Conservation (phyloP, 1,284 basidiomycete species). For the Inonotus hispidus region DNA sequence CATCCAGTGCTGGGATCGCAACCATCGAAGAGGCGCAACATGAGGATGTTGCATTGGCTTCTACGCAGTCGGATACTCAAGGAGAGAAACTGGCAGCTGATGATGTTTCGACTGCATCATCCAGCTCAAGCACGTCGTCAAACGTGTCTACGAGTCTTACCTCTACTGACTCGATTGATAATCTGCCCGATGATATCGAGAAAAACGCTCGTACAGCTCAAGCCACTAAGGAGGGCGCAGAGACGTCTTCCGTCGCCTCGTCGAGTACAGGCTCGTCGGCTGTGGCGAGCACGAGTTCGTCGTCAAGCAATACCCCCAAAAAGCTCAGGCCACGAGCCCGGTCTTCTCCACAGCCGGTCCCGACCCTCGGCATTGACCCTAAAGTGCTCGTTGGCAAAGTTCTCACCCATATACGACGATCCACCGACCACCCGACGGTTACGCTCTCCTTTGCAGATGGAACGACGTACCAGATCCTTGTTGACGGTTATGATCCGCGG, state of each 20-base stretch:
- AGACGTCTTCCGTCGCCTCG: slow-evolving; percentile 9
- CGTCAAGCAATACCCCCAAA: slow-evolving; percentile 26
- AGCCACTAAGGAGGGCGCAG: background rate
- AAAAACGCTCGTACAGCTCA: background rate
- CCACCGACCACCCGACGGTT: slow-evolving; percentile 48
- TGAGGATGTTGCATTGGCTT: background rate
- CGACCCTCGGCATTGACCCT: slow-evolving; percentile 43
- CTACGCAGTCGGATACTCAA: background rate
- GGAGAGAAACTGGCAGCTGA: background rate
- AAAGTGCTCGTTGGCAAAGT: slow-evolving; percentile 45
- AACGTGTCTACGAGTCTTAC: background rate
- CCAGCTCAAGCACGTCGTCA: slow-evolving; percentile 1
- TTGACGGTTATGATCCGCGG: slow-evolving; percentile 55
- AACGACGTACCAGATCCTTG: slow-evolving; percentile 49
- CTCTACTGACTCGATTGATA: background rate
- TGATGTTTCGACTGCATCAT: slow-evolving; percentile 2
- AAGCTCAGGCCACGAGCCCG: slow-evolving; percentile 21
- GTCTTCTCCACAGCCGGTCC: slow-evolving; percentile 32
- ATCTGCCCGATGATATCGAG: background rate
- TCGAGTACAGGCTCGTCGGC: slow-evolving; percentile 19
- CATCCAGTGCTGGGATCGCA: background rate
- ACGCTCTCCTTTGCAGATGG: slow-evolving; percentile 52
- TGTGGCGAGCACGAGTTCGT: slow-evolving; percentile 18
- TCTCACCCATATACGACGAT: slow-evolving; percentile 43
- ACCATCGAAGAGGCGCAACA: background rate